Conservation (phyloP, 2,329 filamentous ascomycete genomes). For the Neofusicoccum cordaticola region DNA sequence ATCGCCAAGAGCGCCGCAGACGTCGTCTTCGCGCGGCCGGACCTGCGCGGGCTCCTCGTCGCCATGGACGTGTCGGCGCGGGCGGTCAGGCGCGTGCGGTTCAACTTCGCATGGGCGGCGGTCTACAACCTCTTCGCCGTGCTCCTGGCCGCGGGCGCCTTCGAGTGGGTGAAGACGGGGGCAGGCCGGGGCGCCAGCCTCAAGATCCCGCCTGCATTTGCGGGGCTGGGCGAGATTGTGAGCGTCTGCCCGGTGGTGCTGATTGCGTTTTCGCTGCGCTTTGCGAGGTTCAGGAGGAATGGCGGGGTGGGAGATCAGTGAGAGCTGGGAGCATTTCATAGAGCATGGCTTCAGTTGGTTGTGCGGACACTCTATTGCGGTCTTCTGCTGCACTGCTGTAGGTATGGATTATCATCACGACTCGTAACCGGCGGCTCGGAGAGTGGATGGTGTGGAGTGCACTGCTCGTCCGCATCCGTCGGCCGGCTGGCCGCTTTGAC, state of each 20-base stretch:
- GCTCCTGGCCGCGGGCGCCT: constrained; percentile 63
- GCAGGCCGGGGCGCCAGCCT: background rate
- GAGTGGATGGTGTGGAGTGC: background rate
- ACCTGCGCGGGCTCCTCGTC: constrained; percentile 55
- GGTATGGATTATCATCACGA: background rate
- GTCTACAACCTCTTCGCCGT: constrained; percentile 70
- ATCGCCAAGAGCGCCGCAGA: constrained; percentile 67
- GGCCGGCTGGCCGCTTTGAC: background rate
- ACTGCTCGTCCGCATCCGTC: no score
- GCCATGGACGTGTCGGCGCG: constrained; percentile 54
- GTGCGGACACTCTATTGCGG: background rate
- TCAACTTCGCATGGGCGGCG: constrained; percentile 70
- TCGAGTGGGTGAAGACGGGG: constrained; percentile 47
- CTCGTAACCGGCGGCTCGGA: background rate
- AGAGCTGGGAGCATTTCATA: no score
- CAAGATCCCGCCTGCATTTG: constrained; percentile 61
- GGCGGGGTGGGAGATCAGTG: background rate
- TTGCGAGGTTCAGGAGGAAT: background rate
- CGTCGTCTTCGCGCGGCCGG: constrained; percentile 62
- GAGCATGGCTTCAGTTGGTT: background rate
- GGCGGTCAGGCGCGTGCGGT: constrained; percentile 43
- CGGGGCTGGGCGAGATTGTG: constrained; percentile 69
- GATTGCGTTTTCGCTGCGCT: constrained; percentile 52
- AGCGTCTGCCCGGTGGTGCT: constrained; percentile 69
- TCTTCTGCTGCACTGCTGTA: background rate